Evolutionary conservation across 2,329 filamentous ascomycete species (phyloP).

Genomic region (Fonsecaea pedrosoi): DNA sequence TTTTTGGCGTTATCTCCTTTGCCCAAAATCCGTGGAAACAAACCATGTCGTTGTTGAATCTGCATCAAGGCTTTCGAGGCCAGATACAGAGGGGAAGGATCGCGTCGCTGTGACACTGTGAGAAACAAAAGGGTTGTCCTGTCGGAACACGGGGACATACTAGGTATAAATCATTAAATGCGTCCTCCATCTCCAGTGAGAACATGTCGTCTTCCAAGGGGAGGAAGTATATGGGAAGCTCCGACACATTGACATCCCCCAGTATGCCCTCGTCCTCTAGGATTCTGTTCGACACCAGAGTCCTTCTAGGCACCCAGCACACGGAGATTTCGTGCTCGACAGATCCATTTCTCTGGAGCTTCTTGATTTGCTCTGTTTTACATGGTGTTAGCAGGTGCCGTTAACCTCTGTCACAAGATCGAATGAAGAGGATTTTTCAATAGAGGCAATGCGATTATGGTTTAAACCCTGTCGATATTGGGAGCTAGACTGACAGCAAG

Average conservation of each 20-base stretch:
- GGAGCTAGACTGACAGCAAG: slow-evolving; percentile 36
- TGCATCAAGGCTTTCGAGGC: slow-evolving; percentile 92
- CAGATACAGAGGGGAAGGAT: slow-evolving; percentile 87
- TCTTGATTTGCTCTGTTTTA: slow-evolving; percentile 81
- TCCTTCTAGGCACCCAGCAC: slow-evolving; percentile 93
- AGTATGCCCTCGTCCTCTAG: slow-evolving; percentile 92
- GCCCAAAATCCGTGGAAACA: slow-evolving; percentile 92
- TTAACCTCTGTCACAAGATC: slow-evolving; percentile 53
- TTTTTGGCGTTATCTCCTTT: slow-evolving; percentile 94
- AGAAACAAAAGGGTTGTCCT: neutral
- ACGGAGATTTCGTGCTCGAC: slow-evolving; percentile 95
- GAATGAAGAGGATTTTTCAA: slow-evolving; percentile 44
- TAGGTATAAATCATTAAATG: slow-evolving; percentile 86
- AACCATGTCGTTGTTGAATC: slow-evolving; percentile 86
- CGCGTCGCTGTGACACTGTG: slow-evolving; percentile 67
- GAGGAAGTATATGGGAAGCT: slow-evolving; percentile 88
- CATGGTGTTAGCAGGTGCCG: slow-evolving; percentile 64
- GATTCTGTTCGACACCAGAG: slow-evolving; percentile 86
- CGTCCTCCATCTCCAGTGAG: slow-evolving; percentile 85
- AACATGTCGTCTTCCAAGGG: slow-evolving; percentile 89
- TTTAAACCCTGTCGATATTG: slow-evolving; percentile 25
- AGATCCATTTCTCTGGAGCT: slow-evolving; percentile 83
- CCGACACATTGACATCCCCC: slow-evolving; percentile 86
- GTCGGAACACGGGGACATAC: slow-evolving; percentile 49
- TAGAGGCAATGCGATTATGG: slow-evolving; percentile 51